phyloP scores from a whole-genome alignment of 192 early-diverging fungal genomes.

The Backusella luteola region DNA sequence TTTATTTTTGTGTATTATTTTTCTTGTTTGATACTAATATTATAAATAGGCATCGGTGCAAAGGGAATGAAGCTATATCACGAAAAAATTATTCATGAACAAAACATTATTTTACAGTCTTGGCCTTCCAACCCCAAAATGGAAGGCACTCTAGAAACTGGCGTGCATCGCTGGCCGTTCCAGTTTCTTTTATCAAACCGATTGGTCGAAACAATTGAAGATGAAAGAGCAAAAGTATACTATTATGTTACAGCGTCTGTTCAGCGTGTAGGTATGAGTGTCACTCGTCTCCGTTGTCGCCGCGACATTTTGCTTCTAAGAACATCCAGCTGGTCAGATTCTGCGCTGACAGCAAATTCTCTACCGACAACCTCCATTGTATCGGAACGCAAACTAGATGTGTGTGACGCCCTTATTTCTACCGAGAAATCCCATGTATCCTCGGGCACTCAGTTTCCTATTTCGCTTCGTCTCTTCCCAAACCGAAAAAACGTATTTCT shows the following conservation, averaged over 20 bases:
- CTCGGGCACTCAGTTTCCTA: conserved; percentile 27
- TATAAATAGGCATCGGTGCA: conserved; percentile 19
- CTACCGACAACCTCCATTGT: conserved; percentile 26
- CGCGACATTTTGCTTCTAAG: conserved; percentile 29
- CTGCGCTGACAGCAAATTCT: conserved; percentile 19
- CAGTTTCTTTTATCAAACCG: conserved; percentile 29
- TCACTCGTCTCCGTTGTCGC: conserved; percentile 12
- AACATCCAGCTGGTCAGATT: conserved; percentile 21
- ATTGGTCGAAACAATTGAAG: conserved; percentile 33
- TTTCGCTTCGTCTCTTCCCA: conserved; percentile 16
- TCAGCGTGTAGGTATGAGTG: conserved; percentile 10
- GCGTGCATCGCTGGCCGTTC: conserved; percentile 31
- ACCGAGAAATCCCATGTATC: conserved; percentile 27
- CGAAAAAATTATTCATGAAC: conserved; percentile 33
- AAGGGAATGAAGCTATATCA: conserved; percentile 20
- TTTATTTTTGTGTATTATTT: background rate
- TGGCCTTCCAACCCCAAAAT: background rate
- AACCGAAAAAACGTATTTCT: conserved; percentile 23
- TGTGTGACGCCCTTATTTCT: conserved; percentile 19
- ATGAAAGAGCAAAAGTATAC: conserved; percentile 29
- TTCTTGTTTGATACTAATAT: background rate
- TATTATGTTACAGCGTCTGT: conserved; percentile 28
- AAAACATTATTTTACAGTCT: conserved; percentile 24
- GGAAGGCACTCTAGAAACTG: background rate
- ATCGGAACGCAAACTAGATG: conserved; percentile 17